Base-by-base conservation (phyloP, 2,329 filamentous ascomycete genomes). In the Pseudocercospora eumusae region DNA sequence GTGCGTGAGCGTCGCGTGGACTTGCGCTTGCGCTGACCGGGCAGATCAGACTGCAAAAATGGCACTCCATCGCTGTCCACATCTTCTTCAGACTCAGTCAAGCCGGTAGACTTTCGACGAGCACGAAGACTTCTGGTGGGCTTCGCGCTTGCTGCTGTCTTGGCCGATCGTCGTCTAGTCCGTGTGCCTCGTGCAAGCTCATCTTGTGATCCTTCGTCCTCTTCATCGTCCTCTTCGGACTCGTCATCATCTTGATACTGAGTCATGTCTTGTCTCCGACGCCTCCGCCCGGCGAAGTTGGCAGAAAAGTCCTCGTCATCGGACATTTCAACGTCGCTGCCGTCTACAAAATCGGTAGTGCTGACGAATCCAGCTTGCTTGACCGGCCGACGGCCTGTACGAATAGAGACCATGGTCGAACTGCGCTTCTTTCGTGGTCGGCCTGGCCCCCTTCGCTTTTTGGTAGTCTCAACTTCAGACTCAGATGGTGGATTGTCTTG, bases 21-120 rank as follows among this genome's bases (percentile, higher is more conserved):
- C 66, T 77, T 79, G 23, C 79, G 75, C 65, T 77, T 79, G n/a
- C 74, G 73, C 5, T 64, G 55, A 4, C 71, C 71, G 2, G 74
- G 50, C 4, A 82, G 62, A 62, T 81, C 78, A 23, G 80, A 82
- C 11, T 70, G 73, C 4, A 81, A 71, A 42, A 71, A 66, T 5
- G 59, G 56, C 23, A 69, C 50, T 10, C 63, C 63, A 10, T 67
- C 64, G 25, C 59, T 66, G 23, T 68, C 70, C 4, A 73, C 70
- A 4, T 72, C 71, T 8, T 76, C 73, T 8, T 67, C 56, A 2
- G 36, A 40, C 4, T 66, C 65, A 9, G 57, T 63, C 11, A 60
- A 44, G 21, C 50, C 50, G 2, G 57, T 63, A 3, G 60, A 61
- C 11, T 23, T 31, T 23, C 44, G 64, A 25, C 62, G 59, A 28